Base-by-base conservation (phyloP, 2,329 filamentous ascomycete genomes). In the Colletotrichum sp. region DNA sequence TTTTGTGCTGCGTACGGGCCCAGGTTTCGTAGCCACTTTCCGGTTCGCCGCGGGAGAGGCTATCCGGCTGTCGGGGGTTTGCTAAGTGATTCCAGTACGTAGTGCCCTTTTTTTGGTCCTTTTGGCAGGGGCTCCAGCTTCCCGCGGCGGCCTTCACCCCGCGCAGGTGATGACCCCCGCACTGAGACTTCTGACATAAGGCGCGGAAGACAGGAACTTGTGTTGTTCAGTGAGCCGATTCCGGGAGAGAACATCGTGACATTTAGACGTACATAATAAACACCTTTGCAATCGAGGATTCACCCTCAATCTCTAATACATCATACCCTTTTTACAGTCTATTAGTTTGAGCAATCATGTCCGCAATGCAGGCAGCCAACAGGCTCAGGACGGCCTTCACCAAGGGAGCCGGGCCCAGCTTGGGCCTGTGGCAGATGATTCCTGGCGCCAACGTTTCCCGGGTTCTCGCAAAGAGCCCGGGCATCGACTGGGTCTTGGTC, bases 401-500 rank as follows among this genome's bases (percentile, higher is more conserved):
- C 28, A 86, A 88, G 77, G 87, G 86, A 68, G 86, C 83, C 68
- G 83, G 84, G 28, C 84, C 89, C 8, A 88, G 89, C 65, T 86
- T 92, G 78, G 92, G 92, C 5, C 86, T 90, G 69, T 93, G 91
- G 92, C 92, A 93, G 84, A 92, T 92, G 87, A 83, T 93, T 70
- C 91, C 92, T 0, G 90, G 91, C 0, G 86, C 88, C 60, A 92
- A 93, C 77, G 84, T 93, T 15, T 91, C 91, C 7, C 87, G 92
- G 69, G 83, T 88, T 21, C 85, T 95, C 64, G 92, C 93, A 3
- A 86, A 91, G 71, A 89, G 89, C 4, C 84, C 89, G 2, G 93
- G 92, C 1, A 88, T 93, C 2, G 93, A 94, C 81, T 94, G 93
- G 88, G 90, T 95, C 12, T 86, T 93, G 82, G 90, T 90, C 67